Base-by-base conservation (phyloP, 2,329 filamentous ascomycete species). In the Parastagonospora nodorum region DNA sequence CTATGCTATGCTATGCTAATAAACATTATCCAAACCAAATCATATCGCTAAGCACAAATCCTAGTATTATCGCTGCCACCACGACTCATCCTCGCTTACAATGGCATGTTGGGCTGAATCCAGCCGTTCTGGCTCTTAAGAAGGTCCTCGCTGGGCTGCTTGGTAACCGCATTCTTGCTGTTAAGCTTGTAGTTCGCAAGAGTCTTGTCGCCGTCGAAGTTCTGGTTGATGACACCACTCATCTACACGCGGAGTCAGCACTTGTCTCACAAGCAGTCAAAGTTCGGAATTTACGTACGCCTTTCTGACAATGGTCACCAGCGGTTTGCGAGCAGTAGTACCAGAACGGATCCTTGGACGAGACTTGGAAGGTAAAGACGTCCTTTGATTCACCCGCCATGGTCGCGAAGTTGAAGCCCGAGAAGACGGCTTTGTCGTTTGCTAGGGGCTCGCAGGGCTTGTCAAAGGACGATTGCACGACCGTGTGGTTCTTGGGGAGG, bases 401-500 rank as follows among this genome's bases (percentile, higher is more conserved):
- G 11, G 63, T 78, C 29, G 84, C 84, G 57, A 84, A 83, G 74
- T 84, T 80, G 77, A 84, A 88, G 55, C 86, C 86, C 5, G 75
- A 77, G 60, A 82, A 87, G 74, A 92, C 77, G 54, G 76, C 64
- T 61, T 79, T 80, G 55, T 73, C 74, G 31, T 42, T 74, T 75
- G 60, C 54, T 59, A 88, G 81, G 44, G 88, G 87, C 40, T 80
- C 72, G 76, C 88, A 91, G 6, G 88, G 88, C 52, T 80, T 74
- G 63, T 87, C 84, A 67, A 92, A 92, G 63, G 80, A 84, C 40
- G 88, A 89, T 78, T 91, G 88, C 5, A 85, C 87, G 50, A 91
- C 82, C 42, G 88, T 90, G 81, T 92, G 89, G 78, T 91, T 92
- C 39, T 74, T 70, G 1, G 77, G 73, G 14, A 74, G 73, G 65